Conservation (phyloP, 371 early-diverging fungal genomes). For the Conidiobolus incongruus region DNA sequence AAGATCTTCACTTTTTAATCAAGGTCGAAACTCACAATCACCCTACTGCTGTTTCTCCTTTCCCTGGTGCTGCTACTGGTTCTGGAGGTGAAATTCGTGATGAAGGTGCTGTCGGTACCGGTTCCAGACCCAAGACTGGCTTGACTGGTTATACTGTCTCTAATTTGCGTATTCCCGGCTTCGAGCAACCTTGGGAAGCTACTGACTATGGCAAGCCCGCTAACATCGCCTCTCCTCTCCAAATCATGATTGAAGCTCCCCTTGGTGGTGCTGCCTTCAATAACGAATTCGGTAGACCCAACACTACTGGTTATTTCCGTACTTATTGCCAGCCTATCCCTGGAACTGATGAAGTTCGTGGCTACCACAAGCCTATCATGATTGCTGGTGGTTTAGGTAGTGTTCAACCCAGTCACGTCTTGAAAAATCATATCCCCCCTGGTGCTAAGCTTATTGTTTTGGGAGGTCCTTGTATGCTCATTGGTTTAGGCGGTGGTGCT, state of each 20-base stretch:
- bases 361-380: slow-evolving; percentile 98
- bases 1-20: slow-evolving; percentile 64
- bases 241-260: slow-evolving; percentile 93
- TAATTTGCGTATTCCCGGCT: slow-evolving; percentile 75
- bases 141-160: slow-evolving; percentile 83
- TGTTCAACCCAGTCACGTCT: slow-evolving; percentile 62
- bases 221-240: slow-evolving; percentile 74
- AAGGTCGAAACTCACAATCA: slow-evolving; percentile 98
- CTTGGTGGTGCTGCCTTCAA: slow-evolving; percentile 93
- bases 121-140: slow-evolving; percentile 86
- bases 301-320: slow-evolving; percentile 86
- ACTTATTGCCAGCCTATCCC: slow-evolving; percentile 56
- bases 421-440: slow-evolving; percentile 57
- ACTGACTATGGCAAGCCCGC: slow-evolving; percentile 57
- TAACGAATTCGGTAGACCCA: slow-evolving; percentile 96
- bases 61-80: slow-evolving; percentile 85
- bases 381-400: slow-evolving; percentile 92
- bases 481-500: slow-evolving; percentile 95
- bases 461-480: slow-evolving; percentile 93
- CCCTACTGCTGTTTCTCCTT: slow-evolving; percentile 94
- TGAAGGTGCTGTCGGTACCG: slow-evolving; percentile 90
- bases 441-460: slow-evolving; percentile 71
- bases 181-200: slow-evolving; percentile 77
- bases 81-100: slow-evolving; percentile 96
- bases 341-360: slow-evolving; percentile 43